These are phyloP conservation scores for Nothophoma quercina DNA, from an alignment of 2,329 filamentous ascomycete species.

Conservation along the genomic window DNA sequence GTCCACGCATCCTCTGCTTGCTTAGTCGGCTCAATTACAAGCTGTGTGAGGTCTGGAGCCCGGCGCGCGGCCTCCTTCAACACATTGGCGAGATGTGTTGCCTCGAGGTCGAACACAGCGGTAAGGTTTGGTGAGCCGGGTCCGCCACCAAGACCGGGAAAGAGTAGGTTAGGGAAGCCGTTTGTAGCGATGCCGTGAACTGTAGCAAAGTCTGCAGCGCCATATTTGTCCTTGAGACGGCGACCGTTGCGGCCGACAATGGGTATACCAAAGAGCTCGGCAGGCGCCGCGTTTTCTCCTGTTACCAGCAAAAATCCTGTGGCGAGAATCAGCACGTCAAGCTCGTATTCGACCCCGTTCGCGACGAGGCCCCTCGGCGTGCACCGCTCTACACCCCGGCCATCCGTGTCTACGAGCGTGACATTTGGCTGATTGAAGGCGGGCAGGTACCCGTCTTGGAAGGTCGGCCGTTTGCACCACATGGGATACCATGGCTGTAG, in stretches of 20 bases:
- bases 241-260: constrained; percentile 55
- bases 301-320: constrained; percentile 52
- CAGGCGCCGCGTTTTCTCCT: constrained; percentile 24
- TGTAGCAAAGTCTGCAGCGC: constrained; percentile 33
- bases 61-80: not conserved
- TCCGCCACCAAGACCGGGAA: not conserved
- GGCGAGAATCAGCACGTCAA: constrained; percentile 55
- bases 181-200: constrained; percentile 50
- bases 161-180: constrained; percentile 14
- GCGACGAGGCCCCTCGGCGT: constrained; percentile 57
- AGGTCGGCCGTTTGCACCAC: constrained; percentile 70
- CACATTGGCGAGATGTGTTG: not conserved
- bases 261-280: constrained; percentile 33
- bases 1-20: not conserved
- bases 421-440: constrained; percentile 67
- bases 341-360: constrained; percentile 55
- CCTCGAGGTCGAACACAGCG: not conserved
- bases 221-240: constrained; percentile 44
- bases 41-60: not conserved
- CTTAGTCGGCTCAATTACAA: not conserved
- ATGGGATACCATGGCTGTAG: constrained; percentile 66
- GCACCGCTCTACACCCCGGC: constrained; percentile 57
- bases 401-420: constrained; percentile 65
- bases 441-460: constrained; percentile 65
- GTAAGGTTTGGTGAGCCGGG: not conserved